Evolutionary conservation across 805 yeast genomes (phyloP).

Genomic region (Pachysolen tannophilus): DNA sequence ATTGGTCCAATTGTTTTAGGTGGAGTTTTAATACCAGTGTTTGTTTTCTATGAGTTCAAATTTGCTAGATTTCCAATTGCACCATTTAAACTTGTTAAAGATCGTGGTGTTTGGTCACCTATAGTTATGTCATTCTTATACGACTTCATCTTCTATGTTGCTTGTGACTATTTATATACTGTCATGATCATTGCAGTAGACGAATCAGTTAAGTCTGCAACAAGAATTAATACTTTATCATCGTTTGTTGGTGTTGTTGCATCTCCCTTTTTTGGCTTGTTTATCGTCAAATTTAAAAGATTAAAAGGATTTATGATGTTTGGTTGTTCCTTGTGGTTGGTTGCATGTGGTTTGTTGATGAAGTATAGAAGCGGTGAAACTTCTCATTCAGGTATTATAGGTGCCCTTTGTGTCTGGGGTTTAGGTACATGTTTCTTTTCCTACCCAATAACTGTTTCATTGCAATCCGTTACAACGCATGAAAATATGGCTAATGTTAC

Average conservation of each 20-base stretch:
- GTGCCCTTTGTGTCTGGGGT: constrained; percentile 56
- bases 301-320: constrained; percentile 52
- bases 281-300: constrained; percentile 40
- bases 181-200: constrained; percentile 57
- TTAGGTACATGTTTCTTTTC: constrained; percentile 72
- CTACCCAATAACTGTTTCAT: constrained; percentile 53
- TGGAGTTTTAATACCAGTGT: constrained; percentile 48
- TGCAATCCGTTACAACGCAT: constrained; percentile 51
- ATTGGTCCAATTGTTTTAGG: constrained; percentile 71
- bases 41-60: constrained; percentile 48
- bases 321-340: constrained; percentile 51
- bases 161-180: constrained; percentile 60
- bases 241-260: constrained; percentile 58
- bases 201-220: constrained; percentile 54
- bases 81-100: constrained; percentile 50
- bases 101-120: constrained; percentile 71
- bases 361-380: constrained; percentile 43
- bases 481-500: constrained; percentile 57
- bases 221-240: constrained; percentile 53
- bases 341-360: constrained; percentile 52
- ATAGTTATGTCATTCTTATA: constrained; percentile 47
- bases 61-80: constrained; percentile 54
- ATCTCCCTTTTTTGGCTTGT: constrained; percentile 51
- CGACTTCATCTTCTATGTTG: constrained; percentile 61
- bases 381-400: constrained; percentile 52